A percentile compares a stretch with the other conserved stretches of the same genome.
Conservation (phyloP, 768 basidiomycete genomes). For the Mycena rosella region DNA sequence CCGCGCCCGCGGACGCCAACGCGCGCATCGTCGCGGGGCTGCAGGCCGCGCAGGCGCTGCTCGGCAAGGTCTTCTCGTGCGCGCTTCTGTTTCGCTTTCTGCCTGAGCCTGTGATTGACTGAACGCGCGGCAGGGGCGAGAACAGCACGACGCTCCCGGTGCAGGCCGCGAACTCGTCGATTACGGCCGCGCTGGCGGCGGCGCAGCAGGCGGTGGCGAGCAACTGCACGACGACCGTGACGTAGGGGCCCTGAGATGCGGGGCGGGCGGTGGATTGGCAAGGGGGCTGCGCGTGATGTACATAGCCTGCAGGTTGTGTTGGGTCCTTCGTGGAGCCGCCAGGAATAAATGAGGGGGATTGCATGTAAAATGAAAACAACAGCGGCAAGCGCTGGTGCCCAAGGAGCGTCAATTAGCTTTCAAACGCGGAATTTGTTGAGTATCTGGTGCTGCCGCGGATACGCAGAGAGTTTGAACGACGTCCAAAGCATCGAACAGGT, state of each 20-base stretch:
- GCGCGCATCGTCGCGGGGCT: slow-evolving; percentile 14
- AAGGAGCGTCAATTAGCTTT: too few species aligned
- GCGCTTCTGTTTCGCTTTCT: neutral
- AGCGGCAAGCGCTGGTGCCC: too few species aligned
- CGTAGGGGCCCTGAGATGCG: neutral
- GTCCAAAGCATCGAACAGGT: too few species aligned
- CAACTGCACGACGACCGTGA: slow-evolving; percentile 12
- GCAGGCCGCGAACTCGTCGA: slow-evolving; percentile 13
- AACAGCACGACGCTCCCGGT: neutral
- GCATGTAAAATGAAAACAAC: too few species aligned
- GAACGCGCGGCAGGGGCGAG: neutral
- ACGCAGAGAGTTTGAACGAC: too few species aligned
- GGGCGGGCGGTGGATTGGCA: too few species aligned
- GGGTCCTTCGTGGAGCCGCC: too few species aligned
- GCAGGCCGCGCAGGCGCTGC: slow-evolving; percentile 1
- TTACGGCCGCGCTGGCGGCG: slow-evolving; percentile 1
- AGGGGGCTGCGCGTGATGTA: too few species aligned
- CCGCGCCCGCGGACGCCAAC: slow-evolving; percentile 2
- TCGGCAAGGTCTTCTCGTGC: slow-evolving; percentile 4
- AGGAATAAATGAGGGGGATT: too few species aligned
- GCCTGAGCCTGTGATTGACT: neutral
- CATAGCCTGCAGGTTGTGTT: too few species aligned
- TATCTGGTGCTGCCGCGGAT: too few species aligned
- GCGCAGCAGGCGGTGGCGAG: slow-evolving; percentile 13
- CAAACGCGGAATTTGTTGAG: too few species aligned